These are phyloP conservation scores for Aspergillus sp. DNA, from an alignment of 2,329 filamentous ascomycete genomes.

Conservation along the genomic window DNA sequence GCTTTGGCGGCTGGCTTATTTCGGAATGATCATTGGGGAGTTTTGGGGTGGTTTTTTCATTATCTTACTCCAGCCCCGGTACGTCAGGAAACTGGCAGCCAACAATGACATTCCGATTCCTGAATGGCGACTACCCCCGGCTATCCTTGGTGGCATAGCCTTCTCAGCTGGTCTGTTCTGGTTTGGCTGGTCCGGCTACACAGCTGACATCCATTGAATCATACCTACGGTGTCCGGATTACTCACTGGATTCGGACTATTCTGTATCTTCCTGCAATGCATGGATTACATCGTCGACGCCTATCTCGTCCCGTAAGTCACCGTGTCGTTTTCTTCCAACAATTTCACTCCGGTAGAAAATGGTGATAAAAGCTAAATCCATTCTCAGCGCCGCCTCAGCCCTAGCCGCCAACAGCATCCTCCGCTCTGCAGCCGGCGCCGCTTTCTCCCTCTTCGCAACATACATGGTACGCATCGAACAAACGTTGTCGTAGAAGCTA, in stretches of 20 bases:
- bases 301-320: constrained; percentile 44
- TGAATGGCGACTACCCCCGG: constrained; percentile 49
- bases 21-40: constrained; percentile 71
- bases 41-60: constrained; percentile 59
- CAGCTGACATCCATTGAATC: constrained; percentile 32
- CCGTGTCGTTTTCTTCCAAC: no score
- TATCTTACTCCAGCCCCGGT: constrained; percentile 56
- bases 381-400: constrained; percentile 38
- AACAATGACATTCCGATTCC: constrained; percentile 53
- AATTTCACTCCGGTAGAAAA: background rate
- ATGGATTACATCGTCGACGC: constrained; percentile 54
- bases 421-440: constrained; percentile 33
- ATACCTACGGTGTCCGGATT: constrained; percentile 38
- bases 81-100: constrained; percentile 59
- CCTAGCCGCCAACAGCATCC: constrained; percentile 41
- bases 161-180: constrained; percentile 61
- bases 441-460: constrained; percentile 30
- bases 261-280: constrained; percentile 48
- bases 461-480: constrained; percentile 20
- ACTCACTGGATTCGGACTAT: constrained; percentile 49
- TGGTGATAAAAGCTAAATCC: background rate
- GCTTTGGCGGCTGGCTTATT: constrained; percentile 72
- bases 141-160: constrained; percentile 44
- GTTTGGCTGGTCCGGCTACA: constrained; percentile 65
- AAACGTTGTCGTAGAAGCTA: background rate